Base-by-base conservation (phyloP, 2,329 filamentous ascomycete genomes). In the Diaporthe sp. region DNA sequence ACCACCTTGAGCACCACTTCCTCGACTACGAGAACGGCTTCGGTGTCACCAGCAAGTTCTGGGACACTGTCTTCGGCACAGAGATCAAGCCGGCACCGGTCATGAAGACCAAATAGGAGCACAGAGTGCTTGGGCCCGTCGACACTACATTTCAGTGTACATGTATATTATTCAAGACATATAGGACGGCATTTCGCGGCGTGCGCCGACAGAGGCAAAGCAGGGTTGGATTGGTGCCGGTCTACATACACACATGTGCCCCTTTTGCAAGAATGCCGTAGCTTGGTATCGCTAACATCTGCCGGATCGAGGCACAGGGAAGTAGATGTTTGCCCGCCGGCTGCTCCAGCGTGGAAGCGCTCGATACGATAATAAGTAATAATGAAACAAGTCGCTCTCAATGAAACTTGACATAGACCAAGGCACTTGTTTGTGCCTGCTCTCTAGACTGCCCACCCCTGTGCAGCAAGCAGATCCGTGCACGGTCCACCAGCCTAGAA, bases 1-100 rank as follows among this genome's bases (percentile, higher is more conserved):
- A 98, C 82, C 97, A 99, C 83, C 92, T 99, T 42, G 92, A 95
- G 83, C 97, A 99, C 83, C 97, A 99, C 86, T 99, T 98, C 85
- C 95, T 97, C 77, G 97, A 99, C 84, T 99, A 97, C 83, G 94
- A 99, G 85, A 96, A 98, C 79, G 97, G 97, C 71, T 99, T 98
- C 80, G 97, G 97, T 74, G 96, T 99, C 70, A 98, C 96, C 44
- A 98, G 94, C 88, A 92, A 93, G 79, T 98, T 99, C 88, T 99
- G 97, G 97, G 97, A 99, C 84, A 87, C 87, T 68, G 86, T 99
- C 9, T 99, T 99, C 82, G 95, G 95, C 79, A 99, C 97, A 1
- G 93, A 98, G 86, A 88, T 99, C 25, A 76, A 73, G 53, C 72
- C 44, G 62, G 74, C 79, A 9, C 80, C 80, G n/a, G 77, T 81